These are phyloP conservation scores for Fusarium drepaniforme DNA, from an alignment of 2,329 filamentous ascomycete species.

Conservation along the genomic window DNA sequence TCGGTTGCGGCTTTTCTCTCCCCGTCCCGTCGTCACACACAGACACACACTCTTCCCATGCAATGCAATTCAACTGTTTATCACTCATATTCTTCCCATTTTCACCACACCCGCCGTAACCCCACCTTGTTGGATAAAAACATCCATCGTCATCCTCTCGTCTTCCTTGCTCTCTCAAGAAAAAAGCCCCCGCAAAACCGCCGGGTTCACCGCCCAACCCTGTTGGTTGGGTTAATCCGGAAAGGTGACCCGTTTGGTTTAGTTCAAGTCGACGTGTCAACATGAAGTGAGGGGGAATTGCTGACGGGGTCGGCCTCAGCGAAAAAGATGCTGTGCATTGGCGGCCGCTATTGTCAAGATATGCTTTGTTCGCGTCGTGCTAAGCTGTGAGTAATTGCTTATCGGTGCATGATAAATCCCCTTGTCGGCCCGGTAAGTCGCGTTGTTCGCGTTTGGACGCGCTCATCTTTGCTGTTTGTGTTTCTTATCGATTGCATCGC, in stretches of 20 bases:
- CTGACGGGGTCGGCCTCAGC: neutral
- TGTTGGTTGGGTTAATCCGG: constrained; percentile 11
- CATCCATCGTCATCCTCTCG: constrained; percentile 34
- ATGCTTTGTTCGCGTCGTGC: neutral
- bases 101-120: constrained; percentile 27
- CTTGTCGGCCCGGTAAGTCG: neutral
- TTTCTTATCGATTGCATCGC: neutral
- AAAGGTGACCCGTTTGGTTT: neutral
- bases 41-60: neutral
- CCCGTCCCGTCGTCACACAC: neutral
- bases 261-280: constrained; percentile 16
- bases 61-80: constrained; percentile 14
- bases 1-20: constrained; percentile 1
- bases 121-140: constrained; percentile 33
- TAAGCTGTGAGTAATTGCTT: constrained; percentile 17
- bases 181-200: constrained; percentile 30
- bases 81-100: constrained; percentile 27
- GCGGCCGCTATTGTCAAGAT: neutral
- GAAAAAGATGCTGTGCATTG: neutral
- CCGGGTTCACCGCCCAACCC: constrained; percentile 31
- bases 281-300: neutral
- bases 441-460: neutral
- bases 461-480: neutral
- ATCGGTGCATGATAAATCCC: constrained; percentile 14
- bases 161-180: constrained; percentile 9